These are phyloP conservation scores for Candida multigemmis DNA, from an alignment of 805 yeast species.

Conservation along the genomic window DNA sequence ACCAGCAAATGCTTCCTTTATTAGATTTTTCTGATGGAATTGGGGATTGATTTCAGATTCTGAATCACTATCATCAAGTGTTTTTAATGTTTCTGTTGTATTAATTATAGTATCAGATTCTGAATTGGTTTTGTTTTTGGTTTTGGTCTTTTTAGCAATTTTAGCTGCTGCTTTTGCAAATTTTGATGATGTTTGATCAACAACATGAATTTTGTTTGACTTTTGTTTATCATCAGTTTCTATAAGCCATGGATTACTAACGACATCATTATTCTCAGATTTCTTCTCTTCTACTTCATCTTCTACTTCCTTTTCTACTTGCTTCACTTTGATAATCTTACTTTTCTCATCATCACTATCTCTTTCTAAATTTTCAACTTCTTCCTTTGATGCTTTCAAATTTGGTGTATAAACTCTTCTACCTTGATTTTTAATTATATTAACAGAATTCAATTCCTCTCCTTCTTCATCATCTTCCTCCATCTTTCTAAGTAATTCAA, in stretches of 20 bases:
- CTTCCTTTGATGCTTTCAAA: conserved; percentile 31
- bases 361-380: too few relatives aligned
- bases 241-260: conserved; percentile 30
- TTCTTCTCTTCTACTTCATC: conserved; percentile 1
- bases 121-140: conserved; percentile 6
- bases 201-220: conserved; percentile 18
- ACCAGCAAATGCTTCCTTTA: conserved; percentile 93
- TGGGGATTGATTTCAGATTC: conserved; percentile 27
- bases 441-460: conserved; percentile 33
- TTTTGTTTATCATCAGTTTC: conserved; percentile 13
- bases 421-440: conserved; percentile 56
- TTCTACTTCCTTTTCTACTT: conserved; percentile 5
- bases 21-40: conserved; percentile 73
- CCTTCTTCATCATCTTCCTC: conserved; percentile 30
- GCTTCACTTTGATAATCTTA: neutral
- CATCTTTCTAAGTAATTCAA: conserved; percentile 41
- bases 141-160: conserved; percentile 25
- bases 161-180: conserved; percentile 31
- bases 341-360: conserved; percentile 4
- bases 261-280: conserved; percentile 6
- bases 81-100: conserved; percentile 44
- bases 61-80: conserved; percentile 10
- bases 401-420: conserved; percentile 73
- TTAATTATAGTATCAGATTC: conserved; percentile 38
- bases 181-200: conserved; percentile 29